These are phyloP conservation scores for Candida smagusa DNA, from an alignment of 1,139 yeast species.

Conservation along the genomic window DNA sequence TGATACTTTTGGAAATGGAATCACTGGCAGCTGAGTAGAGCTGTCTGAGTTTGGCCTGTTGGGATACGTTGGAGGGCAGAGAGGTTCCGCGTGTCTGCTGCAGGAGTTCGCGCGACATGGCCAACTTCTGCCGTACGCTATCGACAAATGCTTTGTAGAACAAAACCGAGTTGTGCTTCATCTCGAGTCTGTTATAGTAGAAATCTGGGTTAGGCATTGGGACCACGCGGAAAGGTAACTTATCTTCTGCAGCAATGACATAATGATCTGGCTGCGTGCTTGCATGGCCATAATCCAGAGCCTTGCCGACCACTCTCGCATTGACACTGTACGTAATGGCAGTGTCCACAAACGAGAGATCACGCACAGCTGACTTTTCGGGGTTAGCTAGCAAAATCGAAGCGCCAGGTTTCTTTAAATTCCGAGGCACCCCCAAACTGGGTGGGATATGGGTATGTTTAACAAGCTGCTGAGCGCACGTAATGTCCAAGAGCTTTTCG, in stretches of 20 bases:
- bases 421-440: slow-evolving; percentile 29
- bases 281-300: slow-evolving; percentile 28
- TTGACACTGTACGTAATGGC: slow-evolving; percentile 35
- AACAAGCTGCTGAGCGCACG: slow-evolving; percentile 31
- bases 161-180: slow-evolving; percentile 22
- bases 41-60: slow-evolving; percentile 28
- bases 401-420: slow-evolving; percentile 11
- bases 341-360: slow-evolving; percentile 35
- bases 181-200: slow-evolving; percentile 17
- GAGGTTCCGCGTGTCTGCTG: slow-evolving; percentile 1
- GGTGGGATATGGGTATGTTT: slow-evolving; percentile 40
- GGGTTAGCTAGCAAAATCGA: slow-evolving; percentile 20
- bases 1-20: slow-evolving; percentile 16
- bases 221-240: slow-evolving; percentile 34
- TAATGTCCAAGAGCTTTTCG: slow-evolving; percentile 34
- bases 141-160: slow-evolving; percentile 38
- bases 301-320: slow-evolving; percentile 42
- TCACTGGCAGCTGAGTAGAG: slow-evolving; percentile 26
- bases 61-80: slow-evolving; percentile 5
- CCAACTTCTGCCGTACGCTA: slow-evolving; percentile 29
- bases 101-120: slow-evolving; percentile 23
- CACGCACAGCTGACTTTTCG: slow-evolving; percentile 16
- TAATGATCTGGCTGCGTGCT: slow-evolving; percentile 26
- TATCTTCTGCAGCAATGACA: slow-evolving; percentile 35
- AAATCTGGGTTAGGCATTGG: slow-evolving; percentile 28